These are phyloP conservation scores for Clavariopsis aquatica DNA, from an alignment of 495 filamentous ascomycete species.

Conservation along the genomic window DNA sequence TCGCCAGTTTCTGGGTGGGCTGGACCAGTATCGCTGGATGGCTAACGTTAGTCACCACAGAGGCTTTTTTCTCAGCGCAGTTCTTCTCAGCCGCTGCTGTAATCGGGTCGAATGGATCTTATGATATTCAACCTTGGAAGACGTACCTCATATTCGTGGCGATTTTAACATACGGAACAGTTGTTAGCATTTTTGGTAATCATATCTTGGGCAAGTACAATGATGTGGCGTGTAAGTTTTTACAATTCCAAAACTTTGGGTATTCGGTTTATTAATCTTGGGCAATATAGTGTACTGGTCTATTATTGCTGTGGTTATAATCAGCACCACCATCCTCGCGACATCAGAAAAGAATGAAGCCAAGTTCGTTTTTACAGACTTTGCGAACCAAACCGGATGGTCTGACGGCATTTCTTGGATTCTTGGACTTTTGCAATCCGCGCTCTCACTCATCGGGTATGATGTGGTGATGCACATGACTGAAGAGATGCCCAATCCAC, in stretches of 20 bases:
- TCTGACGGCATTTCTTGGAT: conserved; percentile 30
- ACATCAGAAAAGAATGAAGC: conserved; percentile 47
- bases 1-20: conserved; percentile 7
- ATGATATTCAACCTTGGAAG: conserved; percentile 11
- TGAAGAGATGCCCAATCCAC: conserved; percentile 5
- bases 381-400: conserved; percentile 59
- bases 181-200: conserved; percentile 11
- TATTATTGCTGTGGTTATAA: conserved; percentile 62
- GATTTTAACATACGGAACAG: conserved; percentile 6
- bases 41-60: conserved; percentile 8
- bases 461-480: conserved; percentile 21
- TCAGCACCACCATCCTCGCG: conserved; percentile 61
- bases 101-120: conserved; percentile 2
- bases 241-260: neutral
- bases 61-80: conserved; percentile 12
- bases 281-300: neutral
- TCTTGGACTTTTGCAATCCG: conserved; percentile 6
- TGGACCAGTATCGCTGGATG: conserved; percentile 17
- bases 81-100: conserved; percentile 14
- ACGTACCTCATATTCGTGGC: conserved; percentile 18
- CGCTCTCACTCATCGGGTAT: conserved; percentile 8
- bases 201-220: conserved; percentile 5
- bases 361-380: conserved; percentile 50
- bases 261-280: neutral
- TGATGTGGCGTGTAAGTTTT: conserved; percentile 12